Evolutionary conservation across 2,329 filamentous ascomycete genomes (phyloP).

Genomic region (Penicillium sp.): DNA sequence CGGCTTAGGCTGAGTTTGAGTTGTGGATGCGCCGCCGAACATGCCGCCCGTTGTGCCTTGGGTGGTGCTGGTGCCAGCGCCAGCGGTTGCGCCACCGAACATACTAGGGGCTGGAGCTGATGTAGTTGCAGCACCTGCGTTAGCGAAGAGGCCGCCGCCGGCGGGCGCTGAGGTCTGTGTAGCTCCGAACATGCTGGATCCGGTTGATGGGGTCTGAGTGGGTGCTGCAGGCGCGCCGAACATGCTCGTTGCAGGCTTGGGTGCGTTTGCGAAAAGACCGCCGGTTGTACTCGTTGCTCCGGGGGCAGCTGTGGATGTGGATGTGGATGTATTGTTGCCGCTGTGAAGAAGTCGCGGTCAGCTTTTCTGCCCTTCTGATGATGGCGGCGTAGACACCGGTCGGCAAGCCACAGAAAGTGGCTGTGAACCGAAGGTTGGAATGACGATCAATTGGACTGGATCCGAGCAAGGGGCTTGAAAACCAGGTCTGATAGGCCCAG

Average conservation of each 20-base stretch:
- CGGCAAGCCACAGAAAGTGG: neutral
- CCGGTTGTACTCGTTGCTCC: conserved; percentile 31
- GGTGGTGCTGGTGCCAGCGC: conserved; percentile 13
- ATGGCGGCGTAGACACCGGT: neutral
- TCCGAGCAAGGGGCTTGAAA: conserved; percentile 6
- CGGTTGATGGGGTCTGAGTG: conserved; percentile 32
- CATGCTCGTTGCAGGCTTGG: conserved; percentile 35
- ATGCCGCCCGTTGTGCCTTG: conserved; percentile 13
- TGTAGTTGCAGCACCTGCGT: conserved; percentile 27
- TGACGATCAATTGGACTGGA: neutral
- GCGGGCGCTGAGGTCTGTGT: conserved; percentile 31
- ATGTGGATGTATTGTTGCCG: conserved; percentile 27
- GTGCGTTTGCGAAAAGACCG: conserved; percentile 35
- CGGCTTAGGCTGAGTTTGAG: conserved; percentile 39
- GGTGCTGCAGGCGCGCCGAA: conserved; percentile 31
- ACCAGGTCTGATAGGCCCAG: conserved; percentile 2
- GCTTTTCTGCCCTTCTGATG: conserved; percentile 5
- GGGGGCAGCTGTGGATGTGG: conserved; percentile 29
- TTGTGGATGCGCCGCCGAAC: conserved; percentile 19
- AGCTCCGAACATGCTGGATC: conserved; percentile 37
- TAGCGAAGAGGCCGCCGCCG: conserved; percentile 35
- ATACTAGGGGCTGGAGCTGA: conserved; percentile 32
- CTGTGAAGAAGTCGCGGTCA: conserved; percentile 21
- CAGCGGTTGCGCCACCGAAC: conserved; percentile 32
- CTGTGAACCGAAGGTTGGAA: neutral